phyloP scores from a whole-genome alignment of 768 basidiomycete genomes.

The Chalciporus sphaerocephalus region DNA sequence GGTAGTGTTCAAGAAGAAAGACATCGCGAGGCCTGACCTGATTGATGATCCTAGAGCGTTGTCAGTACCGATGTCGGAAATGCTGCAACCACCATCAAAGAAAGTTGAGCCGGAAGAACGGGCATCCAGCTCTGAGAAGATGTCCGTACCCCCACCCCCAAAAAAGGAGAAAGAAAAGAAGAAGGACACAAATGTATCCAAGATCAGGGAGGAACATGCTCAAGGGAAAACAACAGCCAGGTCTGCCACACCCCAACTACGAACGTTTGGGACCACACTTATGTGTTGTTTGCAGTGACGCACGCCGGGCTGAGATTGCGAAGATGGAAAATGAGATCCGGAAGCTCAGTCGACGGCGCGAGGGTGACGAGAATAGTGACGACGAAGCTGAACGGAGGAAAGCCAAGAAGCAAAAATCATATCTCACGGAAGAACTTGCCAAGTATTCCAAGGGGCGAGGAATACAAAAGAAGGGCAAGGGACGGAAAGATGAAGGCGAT shows the following conservation, averaged over 20 bases:
- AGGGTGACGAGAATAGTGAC: slow-evolving; percentile 57
- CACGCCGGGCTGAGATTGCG: slow-evolving; percentile 73
- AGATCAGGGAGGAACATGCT: slow-evolving; percentile 73
- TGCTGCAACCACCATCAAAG: slow-evolving; percentile 2
- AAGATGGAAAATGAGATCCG: slow-evolving; percentile 88
- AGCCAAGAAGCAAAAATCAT: slow-evolving; percentile 58
- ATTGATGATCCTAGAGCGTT: slow-evolving; percentile 13
- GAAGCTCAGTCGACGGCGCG: slow-evolving; percentile 60
- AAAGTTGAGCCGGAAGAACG: slow-evolving; percentile 4
- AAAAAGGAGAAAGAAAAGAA: slow-evolving; percentile 20
- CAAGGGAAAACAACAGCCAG: slow-evolving; percentile 61
- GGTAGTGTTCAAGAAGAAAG: slow-evolving; percentile 65
- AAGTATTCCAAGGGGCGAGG: slow-evolving; percentile 71
- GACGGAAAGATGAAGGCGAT: slow-evolving; percentile 66
- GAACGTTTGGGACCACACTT: neutral
- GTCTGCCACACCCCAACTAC: slow-evolving; percentile 33
- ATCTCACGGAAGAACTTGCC: slow-evolving; percentile 75
- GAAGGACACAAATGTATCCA: slow-evolving; percentile 49
- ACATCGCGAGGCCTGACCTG: slow-evolving; percentile 74
- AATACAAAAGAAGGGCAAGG: slow-evolving; percentile 51
- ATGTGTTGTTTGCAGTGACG: slow-evolving; percentile 38
- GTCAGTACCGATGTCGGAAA: slow-evolving; percentile 10
- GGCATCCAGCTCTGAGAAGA: neutral
- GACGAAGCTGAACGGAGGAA: slow-evolving; percentile 54
- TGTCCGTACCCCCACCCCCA: neutral